Evolutionary conservation across 2,329 filamentous ascomycete genomes (phyloP).

Genomic region (Fusarium sp.): DNA sequence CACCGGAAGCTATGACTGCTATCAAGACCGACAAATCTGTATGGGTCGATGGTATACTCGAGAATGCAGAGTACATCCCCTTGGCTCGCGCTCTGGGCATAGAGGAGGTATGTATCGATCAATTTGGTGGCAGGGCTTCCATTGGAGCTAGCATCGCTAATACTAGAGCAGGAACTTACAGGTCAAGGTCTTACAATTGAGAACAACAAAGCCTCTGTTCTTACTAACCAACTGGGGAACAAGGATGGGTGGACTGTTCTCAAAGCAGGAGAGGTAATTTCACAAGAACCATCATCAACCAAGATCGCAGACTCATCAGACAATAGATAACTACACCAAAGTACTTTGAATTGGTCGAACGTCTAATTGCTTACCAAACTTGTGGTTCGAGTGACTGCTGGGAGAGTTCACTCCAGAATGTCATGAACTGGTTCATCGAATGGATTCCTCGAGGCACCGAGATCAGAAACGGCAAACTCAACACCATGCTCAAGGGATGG

Average conservation of each 20-base stretch:
- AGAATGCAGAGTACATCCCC: not conserved
- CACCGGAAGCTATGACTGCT: constrained; percentile 13
- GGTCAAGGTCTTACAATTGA: constrained; percentile 5
- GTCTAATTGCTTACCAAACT: not conserved
- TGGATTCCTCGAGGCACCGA: constrained; percentile 20
- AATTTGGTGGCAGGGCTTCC: not conserved
- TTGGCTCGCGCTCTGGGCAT: not conserved
- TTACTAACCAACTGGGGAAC: constrained; percentile 18
- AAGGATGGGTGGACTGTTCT: constrained; percentile 32
- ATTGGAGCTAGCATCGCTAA: not conserved
- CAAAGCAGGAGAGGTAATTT: constrained; percentile 21
- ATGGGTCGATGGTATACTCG: constrained; percentile 24
- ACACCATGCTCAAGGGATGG: constrained; percentile 20
- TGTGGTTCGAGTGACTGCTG: not conserved
- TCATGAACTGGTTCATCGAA: constrained; percentile 20
- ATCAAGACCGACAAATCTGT: constrained; percentile 15
- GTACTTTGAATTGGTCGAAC: constrained; percentile 1
- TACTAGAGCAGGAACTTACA: not conserved
- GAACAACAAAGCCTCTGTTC: constrained; percentile 13
- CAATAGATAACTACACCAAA: constrained; percentile 14
- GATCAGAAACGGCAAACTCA: constrained; percentile 23
- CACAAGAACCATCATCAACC: accelerated
- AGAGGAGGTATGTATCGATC: constrained; percentile 5
- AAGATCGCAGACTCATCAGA: not conserved
- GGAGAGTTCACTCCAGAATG: not conserved